Evolutionary conservation across 192 early-diverging fungal species (phyloP).

Genomic region (Podochytrium sp.): DNA sequence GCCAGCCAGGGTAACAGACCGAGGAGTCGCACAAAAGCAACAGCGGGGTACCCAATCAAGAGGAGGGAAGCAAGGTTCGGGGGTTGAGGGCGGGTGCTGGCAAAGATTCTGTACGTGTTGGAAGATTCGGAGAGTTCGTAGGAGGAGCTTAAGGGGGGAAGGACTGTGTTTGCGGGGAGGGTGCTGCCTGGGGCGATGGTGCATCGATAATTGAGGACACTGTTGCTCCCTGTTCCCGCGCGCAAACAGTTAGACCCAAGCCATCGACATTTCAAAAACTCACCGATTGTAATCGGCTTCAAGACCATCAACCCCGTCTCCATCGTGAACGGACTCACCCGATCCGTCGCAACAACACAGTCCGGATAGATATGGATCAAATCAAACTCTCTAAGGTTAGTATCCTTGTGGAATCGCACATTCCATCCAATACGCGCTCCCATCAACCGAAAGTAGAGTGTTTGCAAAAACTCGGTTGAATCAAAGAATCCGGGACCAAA

Average conservation of each 20-base stretch:
- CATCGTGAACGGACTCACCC: constrained; percentile 41
- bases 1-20: constrained; percentile 41
- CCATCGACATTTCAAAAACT: background rate
- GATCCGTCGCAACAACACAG: constrained; percentile 35
- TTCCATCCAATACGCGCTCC: constrained; percentile 44
- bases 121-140: constrained; percentile 33
- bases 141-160: constrained; percentile 44
- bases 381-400: constrained; percentile 49
- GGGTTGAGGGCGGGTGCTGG: background rate
- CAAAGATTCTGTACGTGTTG: constrained; percentile 20
- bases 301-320: constrained; percentile 44
- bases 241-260: background rate
- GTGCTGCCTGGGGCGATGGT: constrained; percentile 42
- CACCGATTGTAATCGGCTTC: constrained; percentile 42
- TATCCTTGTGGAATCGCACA: constrained; percentile 30
- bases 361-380: constrained; percentile 47
- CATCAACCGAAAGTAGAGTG: constrained; percentile 37
- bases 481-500: constrained; percentile 40
- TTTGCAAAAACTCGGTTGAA: constrained; percentile 9
- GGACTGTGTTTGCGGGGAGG: constrained; percentile 38
- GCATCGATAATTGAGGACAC: constrained; percentile 34
- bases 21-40: constrained; percentile 32
- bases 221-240: constrained; percentile 24
- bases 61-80: constrained; percentile 19
- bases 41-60: constrained; percentile 38